These are phyloP conservation scores for Calonectria hawksworthii DNA, from an alignment of 2,329 filamentous ascomycete species.

Conservation along the genomic window DNA sequence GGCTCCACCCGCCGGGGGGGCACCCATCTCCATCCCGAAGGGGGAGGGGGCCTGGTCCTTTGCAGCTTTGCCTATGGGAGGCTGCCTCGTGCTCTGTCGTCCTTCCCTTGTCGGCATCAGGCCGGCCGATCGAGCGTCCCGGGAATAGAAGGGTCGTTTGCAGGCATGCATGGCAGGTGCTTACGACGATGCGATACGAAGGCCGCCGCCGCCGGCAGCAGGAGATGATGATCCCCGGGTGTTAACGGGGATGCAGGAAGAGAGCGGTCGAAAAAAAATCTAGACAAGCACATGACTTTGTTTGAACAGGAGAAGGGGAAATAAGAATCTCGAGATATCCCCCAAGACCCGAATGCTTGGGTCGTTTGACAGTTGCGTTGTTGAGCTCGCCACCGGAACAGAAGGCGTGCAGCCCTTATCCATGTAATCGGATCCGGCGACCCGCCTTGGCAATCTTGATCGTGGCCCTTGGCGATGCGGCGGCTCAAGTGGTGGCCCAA, in stretches of 20 bases:
- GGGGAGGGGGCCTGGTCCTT: background rate
- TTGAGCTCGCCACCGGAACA: background rate
- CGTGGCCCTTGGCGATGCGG: slow-evolving; percentile 14
- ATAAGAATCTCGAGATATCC: background rate
- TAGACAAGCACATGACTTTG: slow-evolving; percentile 1
- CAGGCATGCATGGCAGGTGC: background rate
- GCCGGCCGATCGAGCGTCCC: background rate
- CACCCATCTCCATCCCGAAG: background rate
- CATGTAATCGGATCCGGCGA: slow-evolving; percentile 2
- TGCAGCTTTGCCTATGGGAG: background rate
- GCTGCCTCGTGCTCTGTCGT: background rate
- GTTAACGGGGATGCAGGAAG: background rate
- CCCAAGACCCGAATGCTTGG: background rate
- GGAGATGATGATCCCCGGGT: too few relatives aligned
- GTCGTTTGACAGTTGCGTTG: background rate
- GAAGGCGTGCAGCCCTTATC: background rate
- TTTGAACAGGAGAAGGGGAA: too few relatives aligned
- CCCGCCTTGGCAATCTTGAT: slow-evolving; percentile 21
- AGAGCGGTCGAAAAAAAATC: background rate
- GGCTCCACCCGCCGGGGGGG: background rate
- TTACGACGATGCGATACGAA: background rate
- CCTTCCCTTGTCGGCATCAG: slow-evolving; percentile 3
- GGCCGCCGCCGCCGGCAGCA: too few relatives aligned
- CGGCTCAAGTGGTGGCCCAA: slow-evolving; percentile 9
- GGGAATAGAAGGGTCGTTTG: background rate